These are phyloP conservation scores for Dipodascopsis uninucleata DNA, from an alignment of 805 yeast genomes.

Conservation along the genomic window DNA sequence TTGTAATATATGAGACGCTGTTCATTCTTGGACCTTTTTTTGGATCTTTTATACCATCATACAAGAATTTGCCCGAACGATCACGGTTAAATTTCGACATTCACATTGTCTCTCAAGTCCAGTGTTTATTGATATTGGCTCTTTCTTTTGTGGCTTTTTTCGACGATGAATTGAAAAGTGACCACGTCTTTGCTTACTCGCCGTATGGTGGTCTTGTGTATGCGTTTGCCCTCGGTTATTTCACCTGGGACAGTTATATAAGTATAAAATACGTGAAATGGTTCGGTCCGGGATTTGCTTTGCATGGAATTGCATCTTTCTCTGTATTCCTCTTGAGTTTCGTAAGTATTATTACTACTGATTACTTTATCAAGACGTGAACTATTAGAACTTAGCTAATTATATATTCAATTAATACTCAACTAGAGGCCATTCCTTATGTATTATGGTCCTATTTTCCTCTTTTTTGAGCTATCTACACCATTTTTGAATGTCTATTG, in stretches of 20 bases:
- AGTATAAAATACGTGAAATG: constrained; percentile 59
- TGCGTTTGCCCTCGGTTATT: constrained; percentile 77
- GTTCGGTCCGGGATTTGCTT: constrained; percentile 76
- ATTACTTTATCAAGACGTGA: no score
- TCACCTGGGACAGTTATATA: constrained; percentile 76
- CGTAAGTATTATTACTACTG: constrained; percentile 6
- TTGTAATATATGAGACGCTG: constrained; percentile 55
- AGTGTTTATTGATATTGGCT: constrained; percentile 61
- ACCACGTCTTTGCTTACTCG: constrained; percentile 63
- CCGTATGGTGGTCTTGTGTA: constrained; percentile 74
- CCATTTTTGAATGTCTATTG: constrained; percentile 94
- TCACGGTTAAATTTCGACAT: constrained; percentile 76
- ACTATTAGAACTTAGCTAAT: no score
- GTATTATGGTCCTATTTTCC: constrained; percentile 77
- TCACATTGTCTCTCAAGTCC: constrained; percentile 85
- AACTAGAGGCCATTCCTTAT: constrained; percentile 62
- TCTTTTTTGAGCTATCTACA: constrained; percentile 82
- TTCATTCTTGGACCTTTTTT: constrained; percentile 47
- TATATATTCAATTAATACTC: background rate
- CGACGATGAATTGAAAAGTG: constrained; percentile 47
- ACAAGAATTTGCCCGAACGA: constrained; percentile 46
- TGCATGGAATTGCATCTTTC: constrained; percentile 81
- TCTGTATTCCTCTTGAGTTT: constrained; percentile 64
- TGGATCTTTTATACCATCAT: constrained; percentile 50
- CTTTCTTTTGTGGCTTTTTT: constrained; percentile 59